Evolutionary conservation across 2,329 filamentous ascomycete species (phyloP).

Genomic region (Exophiala xenobiotica): DNA sequence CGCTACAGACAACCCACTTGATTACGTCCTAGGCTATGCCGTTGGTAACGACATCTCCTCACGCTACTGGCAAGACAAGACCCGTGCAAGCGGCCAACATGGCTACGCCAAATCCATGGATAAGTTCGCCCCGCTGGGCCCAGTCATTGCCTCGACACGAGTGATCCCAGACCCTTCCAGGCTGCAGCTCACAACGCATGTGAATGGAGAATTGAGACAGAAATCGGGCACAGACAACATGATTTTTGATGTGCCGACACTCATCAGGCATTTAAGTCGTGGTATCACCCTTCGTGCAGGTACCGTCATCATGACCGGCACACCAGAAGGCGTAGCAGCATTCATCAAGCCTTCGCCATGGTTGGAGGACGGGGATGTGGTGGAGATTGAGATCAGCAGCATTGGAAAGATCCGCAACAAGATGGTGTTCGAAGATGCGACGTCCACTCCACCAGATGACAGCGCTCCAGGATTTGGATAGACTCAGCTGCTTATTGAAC

Average conservation of each 20-base stretch:
- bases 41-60: conserved; percentile 40
- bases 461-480: too few species aligned
- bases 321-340: conserved; percentile 43
- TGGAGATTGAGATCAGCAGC: conserved; percentile 2
- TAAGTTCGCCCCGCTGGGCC: conserved; percentile 44
- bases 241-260: conserved; percentile 38
- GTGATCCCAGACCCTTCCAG: conserved; percentile 36
- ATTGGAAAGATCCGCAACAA: conserved; percentile 1
- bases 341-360: conserved; percentile 38
- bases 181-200: conserved; percentile 34
- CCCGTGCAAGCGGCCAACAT: conserved; percentile 35
- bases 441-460: too few species aligned
- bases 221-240: conserved; percentile 38
- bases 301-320: conserved; percentile 42
- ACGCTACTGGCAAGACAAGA: conserved; percentile 38
- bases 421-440: too few species aligned
- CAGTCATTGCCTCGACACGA: conserved; percentile 36
- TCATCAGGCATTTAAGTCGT: conserved; percentile 36
- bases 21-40: conserved; percentile 42
- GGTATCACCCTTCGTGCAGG: conserved; percentile 39
- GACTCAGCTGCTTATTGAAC: too few species aligned
- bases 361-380: conserved; percentile 5
- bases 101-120: conserved; percentile 41
- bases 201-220: conserved; percentile 39
- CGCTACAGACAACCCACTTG: too few species aligned